phyloP scores from a whole-genome alignment of 2,329 filamentous ascomycete species.

The Teratosphaeriaceae sp. region DNA sequence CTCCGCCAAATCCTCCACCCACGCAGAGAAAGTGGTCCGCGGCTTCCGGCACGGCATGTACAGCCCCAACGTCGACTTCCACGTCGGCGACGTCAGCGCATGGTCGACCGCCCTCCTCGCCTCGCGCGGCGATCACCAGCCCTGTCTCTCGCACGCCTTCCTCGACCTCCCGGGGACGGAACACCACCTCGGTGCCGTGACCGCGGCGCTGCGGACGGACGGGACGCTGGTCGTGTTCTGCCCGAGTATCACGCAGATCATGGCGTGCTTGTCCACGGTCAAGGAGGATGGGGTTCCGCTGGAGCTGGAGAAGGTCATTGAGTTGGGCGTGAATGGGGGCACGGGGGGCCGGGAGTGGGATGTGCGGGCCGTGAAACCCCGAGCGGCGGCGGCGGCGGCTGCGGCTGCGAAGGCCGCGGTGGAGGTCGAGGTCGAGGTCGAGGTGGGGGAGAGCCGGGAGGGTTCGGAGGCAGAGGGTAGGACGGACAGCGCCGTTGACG shows the following conservation, averaged over 20 bases:
- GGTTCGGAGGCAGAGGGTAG: neutral
- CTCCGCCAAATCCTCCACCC: slow-evolving; percentile 53
- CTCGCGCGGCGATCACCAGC: slow-evolving; percentile 31
- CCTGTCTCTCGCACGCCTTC: slow-evolving; percentile 65
- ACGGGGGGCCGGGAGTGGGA: slow-evolving; percentile 59
- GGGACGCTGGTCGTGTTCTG: slow-evolving; percentile 65
- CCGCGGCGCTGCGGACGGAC: slow-evolving; percentile 55
- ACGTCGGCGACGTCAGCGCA: slow-evolving; percentile 58
- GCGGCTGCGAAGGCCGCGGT: neutral
- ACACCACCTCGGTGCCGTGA: slow-evolving; percentile 43
- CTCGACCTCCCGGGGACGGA: slow-evolving; percentile 66
- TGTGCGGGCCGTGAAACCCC: slow-evolving; percentile 46
- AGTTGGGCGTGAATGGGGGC: slow-evolving; percentile 46
- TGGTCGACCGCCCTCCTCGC: slow-evolving; percentile 53
- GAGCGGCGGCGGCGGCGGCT: slow-evolving; percentile 19
- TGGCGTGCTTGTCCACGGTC: slow-evolving; percentile 52
- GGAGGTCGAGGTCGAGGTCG: neutral
- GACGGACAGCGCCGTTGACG: neutral
- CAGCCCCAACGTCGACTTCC: slow-evolving; percentile 63
- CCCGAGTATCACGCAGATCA: slow-evolving; percentile 73
- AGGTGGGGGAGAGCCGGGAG: neutral
- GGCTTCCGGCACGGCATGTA: slow-evolving; percentile 67
- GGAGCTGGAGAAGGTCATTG: slow-evolving; percentile 52
- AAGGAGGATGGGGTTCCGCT: slow-evolving; percentile 50
- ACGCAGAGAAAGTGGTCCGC: slow-evolving; percentile 58